Evolutionary conservation across 345 rosid genomes (phyloP).

Genomic region (Iberis pinnata): DNA sequence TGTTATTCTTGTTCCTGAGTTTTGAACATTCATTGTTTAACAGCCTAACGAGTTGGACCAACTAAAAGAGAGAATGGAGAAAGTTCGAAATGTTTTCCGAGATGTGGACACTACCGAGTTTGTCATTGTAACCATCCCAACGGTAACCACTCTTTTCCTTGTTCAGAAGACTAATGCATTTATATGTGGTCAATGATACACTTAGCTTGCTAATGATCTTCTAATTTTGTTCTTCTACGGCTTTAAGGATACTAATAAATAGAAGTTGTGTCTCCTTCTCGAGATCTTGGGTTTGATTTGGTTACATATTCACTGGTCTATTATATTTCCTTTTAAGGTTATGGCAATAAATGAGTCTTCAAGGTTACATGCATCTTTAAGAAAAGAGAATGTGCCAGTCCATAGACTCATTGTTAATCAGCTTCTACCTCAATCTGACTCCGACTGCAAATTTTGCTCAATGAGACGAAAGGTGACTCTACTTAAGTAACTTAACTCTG

Average conservation of each 20-base stretch:
- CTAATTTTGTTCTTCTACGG: background rate
- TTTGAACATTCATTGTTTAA: slow-evolving; percentile 16
- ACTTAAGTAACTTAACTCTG: background rate
- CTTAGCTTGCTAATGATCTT: background rate
- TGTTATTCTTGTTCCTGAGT: background rate
- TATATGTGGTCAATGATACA: background rate
- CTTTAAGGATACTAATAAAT: background rate
- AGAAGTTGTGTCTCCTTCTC: background rate
- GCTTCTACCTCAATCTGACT: slow-evolving; percentile 48
- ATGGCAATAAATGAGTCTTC: slow-evolving; percentile 76
- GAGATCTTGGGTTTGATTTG: too few relatives aligned
- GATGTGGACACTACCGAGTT: slow-evolving; percentile 55
- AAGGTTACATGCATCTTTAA: slow-evolving; percentile 59
- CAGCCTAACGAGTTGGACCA: slow-evolving; percentile 55
- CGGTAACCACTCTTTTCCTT: slow-evolving; percentile 41
- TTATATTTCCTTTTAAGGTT: slow-evolving; percentile 33
- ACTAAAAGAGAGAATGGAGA: slow-evolving; percentile 58
- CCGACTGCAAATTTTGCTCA: slow-evolving; percentile 66
- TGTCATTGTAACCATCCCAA: slow-evolving; percentile 75
- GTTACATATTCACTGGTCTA: slow-evolving; percentile 10
- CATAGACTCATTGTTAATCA: slow-evolving; percentile 62
- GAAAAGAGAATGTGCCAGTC: slow-evolving; percentile 60
- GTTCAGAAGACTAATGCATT: background rate
- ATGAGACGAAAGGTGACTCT: slow-evolving; percentile 55
- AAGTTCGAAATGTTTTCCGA: slow-evolving; percentile 63